phyloP scores from a whole-genome alignment of 106 monocot genomes.

The Apostasia shenzhenica region DNA sequence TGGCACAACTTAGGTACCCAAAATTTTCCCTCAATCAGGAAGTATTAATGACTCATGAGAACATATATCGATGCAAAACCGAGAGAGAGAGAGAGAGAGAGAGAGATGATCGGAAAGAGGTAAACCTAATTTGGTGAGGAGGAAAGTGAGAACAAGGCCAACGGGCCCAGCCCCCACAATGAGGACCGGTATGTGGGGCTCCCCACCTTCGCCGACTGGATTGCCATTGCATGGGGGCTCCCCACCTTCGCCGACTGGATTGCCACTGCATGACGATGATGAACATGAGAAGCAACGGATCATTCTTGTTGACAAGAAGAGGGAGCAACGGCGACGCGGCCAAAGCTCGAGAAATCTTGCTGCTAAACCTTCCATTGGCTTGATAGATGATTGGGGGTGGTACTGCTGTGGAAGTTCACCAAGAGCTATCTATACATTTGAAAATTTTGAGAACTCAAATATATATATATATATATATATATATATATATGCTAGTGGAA shows the following conservation, averaged over 20 bases:
- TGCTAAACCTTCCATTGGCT: background rate
- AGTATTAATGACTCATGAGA: too few relatives aligned
- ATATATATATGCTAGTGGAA: too few relatives aligned
- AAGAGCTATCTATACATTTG: too few relatives aligned
- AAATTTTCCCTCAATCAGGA: too few relatives aligned
- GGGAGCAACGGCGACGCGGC: background rate
- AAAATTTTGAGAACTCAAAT: too few relatives aligned
- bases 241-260: background rate
- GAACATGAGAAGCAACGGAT: slow-evolving; percentile 14
- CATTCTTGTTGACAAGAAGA: background rate
- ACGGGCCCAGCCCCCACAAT: slow-evolving; percentile 96
- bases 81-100: background rate
- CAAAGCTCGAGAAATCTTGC: slow-evolving; percentile 3
- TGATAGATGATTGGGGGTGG: background rate
- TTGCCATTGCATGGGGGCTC: slow-evolving; percentile 4
- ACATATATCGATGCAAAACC: too few relatives aligned
- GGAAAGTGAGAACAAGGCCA: slow-evolving; percentile 80
- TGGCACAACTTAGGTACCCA: too few relatives aligned
- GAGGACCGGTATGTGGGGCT: slow-evolving; percentile 61
- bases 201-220: background rate
- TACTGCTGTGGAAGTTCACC: too few relatives aligned
- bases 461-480: too few relatives aligned
- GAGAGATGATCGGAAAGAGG: background rate
- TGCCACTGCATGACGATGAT: background rate
- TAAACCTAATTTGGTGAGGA: slow-evolving; percentile 86